Conservation (phyloP, 2,329 filamentous ascomycete genomes). For the Curvularia sp. region DNA sequence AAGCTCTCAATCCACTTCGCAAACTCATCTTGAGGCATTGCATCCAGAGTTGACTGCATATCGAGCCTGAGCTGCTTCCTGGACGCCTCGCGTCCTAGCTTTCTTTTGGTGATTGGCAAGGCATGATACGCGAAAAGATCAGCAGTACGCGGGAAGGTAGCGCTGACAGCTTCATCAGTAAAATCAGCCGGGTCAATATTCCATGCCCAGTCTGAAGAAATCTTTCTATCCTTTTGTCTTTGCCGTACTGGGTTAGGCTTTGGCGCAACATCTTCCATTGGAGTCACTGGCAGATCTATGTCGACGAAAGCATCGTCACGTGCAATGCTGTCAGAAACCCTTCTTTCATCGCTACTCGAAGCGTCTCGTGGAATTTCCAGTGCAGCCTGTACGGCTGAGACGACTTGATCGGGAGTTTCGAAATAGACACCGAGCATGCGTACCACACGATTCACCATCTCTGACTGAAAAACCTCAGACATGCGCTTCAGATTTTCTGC, state of each 20-base stretch:
- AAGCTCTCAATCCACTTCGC: slow-evolving; percentile 29
- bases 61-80: slow-evolving; percentile 19
- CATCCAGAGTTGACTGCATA: slow-evolving; percentile 23
- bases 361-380: slow-evolving; percentile 6
- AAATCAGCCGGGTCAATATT: slow-evolving; percentile 20
- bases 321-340: neutral
- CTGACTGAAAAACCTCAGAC: slow-evolving; percentile 19
- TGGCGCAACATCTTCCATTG: neutral
- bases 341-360: neutral
- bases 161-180: slow-evolving; percentile 2
- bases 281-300: neutral
- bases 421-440: slow-evolving; percentile 33
- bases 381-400: slow-evolving; percentile 19
- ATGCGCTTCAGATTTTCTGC: slow-evolving; percentile 28
- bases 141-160: slow-evolving; percentile 21
- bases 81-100: slow-evolving; percentile 19
- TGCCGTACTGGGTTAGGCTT: neutral
- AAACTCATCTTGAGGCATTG: slow-evolving; percentile 18
- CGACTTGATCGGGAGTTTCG: slow-evolving; percentile 23
- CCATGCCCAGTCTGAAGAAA: slow-evolving; percentile 33
- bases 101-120: slow-evolving; percentile 21
- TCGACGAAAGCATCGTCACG: neutral
- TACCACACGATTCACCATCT: slow-evolving; percentile 31
- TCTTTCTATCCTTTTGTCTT: slow-evolving; percentile 20
- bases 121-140: slow-evolving; percentile 41